Base-by-base conservation (phyloP, 192 early-diverging fungal species). In the Backusella parvicylindrica region DNA sequence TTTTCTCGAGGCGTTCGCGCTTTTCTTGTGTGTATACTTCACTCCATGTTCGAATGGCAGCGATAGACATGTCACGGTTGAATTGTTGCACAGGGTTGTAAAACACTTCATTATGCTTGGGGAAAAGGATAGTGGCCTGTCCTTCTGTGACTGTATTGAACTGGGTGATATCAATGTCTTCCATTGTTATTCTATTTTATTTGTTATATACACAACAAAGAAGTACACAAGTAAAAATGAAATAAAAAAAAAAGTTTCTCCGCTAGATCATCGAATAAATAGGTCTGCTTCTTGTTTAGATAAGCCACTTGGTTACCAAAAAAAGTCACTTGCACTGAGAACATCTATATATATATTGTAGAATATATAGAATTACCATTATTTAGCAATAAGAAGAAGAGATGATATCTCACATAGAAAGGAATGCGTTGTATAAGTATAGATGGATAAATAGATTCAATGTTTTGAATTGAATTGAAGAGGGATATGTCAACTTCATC, bases 81-180 rank as follows among this genome's bases (percentile, higher is more conserved):
- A 98, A 98, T 79, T 97, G 88, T 84, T 99, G 97, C 49, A 98
- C 95, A 3, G 95, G 95, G 77, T 99, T 99, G 87, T 99, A 99
- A 79, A 99, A 99, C n/a, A 98, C 97, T 68, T 94, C 91, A 77
- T 95, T 94, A 73, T 87, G 87, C 69, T 91, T 91, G 38, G 94
- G 93, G 79, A 95, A 94, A 56, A 96, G 85, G 66, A 96, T 95
- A 16, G 89, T 94, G 6, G 93, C 94, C 71, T 89, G 83, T 75
- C 94, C 94, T 66, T 95, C 94, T 11, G 84, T 89, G 43, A 95
- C 86, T 32, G 88, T 81, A 43, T 88, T 86, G 81, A 85, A 94
- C 72, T 70, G 75, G 7, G 81, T 71, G 53, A 82, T 71, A 18
- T 82, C 81, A 47, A 81, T 81, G 8, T 76, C 75, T 1, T 28